Evolutionary conservation across 1,284 basidiomycete species (phyloP), one percentile per base, ranked within the genome.

Genomic region (Rhizopogon parksii): DNA sequence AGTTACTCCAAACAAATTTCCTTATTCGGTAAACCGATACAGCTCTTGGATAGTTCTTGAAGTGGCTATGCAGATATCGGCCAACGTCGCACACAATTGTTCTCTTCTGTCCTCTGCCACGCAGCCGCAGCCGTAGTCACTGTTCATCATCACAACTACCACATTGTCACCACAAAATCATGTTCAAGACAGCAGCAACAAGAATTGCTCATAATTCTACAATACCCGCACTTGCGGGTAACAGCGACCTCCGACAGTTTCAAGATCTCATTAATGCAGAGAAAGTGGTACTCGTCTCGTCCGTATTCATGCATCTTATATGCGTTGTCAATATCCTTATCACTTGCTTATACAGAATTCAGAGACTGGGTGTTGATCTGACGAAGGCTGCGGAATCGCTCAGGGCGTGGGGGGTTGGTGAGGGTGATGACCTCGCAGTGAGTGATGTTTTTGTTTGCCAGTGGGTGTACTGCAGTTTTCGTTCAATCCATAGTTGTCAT

Each of bases 261-360:
- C 93, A 96, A 65, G 91, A 94, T 61, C 75, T 95, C 56, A 97
- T 97, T 56, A 86, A 82, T 2, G 78, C 87, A 0, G 94, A 97
- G 70, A 97, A 97, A 72, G 71, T 77, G 4, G 86, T 95, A 12
- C 72, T 95, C 40, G 73, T 78, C 49, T 80, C 83, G 80, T 88
- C 72, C 55, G 84, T 77, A 42, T 21, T 40, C 40, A 11, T 49
- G 47, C 19, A 43, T n/a, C 46, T 17, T 37, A 25, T 30, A 36
- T 15, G 7, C 21, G 37, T 36, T 17, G 32, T 19, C 48, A 53
- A 39, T 30, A 11, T 47, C 21, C 6, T n/a, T 12, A 9, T 15
- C 36, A 36, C 34, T 46, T 45, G 17, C 35, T 14, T 19, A 21
- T 45, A 49, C 59, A 88, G 86, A 34, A 54, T 83, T 34, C 82